These are phyloP conservation scores for Metarhizium robertsii DNA, from an alignment of 2,329 filamentous ascomycete genomes.

Conservation along the genomic window DNA sequence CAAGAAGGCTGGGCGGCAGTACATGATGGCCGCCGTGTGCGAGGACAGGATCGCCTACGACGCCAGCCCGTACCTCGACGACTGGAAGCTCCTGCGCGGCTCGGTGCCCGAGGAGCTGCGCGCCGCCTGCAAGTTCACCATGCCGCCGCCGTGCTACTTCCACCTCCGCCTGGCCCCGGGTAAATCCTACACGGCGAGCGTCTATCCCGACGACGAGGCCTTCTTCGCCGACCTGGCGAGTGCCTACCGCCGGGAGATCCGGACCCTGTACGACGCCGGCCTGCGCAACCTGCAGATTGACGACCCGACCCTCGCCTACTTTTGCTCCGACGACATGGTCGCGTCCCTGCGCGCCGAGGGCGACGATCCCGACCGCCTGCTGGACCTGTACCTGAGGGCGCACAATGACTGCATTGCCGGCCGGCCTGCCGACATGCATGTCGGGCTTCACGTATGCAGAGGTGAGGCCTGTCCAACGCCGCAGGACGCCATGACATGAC, in stretches of 20 bases:
- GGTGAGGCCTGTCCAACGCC: slow-evolving; percentile 12
- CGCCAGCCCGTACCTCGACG: slow-evolving; percentile 32
- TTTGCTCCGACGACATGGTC: slow-evolving; percentile 60
- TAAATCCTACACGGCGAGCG: slow-evolving; percentile 42
- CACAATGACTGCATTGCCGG: slow-evolving; percentile 61
- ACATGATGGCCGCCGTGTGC: slow-evolving; percentile 30
- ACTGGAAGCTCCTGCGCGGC: slow-evolving; percentile 28
- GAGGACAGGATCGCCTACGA: slow-evolving; percentile 32
- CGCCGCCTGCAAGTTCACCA: slow-evolving; percentile 57
- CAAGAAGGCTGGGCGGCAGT: slow-evolving; percentile 27
- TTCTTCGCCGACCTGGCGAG: slow-evolving; percentile 49
- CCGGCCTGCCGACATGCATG: slow-evolving; percentile 55
- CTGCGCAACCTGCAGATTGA: slow-evolving; percentile 51
- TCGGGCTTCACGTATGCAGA: slow-evolving; percentile 56
- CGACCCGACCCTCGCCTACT: slow-evolving; percentile 55
- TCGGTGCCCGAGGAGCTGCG: slow-evolving; percentile 47
- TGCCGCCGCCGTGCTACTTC: slow-evolving; percentile 61
- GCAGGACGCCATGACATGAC: neutral
- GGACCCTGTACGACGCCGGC: slow-evolving; percentile 44
- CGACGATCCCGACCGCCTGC: slow-evolving; percentile 51
- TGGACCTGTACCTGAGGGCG: slow-evolving; percentile 61
- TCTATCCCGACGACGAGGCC: slow-evolving; percentile 41
- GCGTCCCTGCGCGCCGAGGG: slow-evolving; percentile 48
- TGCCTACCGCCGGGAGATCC: slow-evolving; percentile 45
- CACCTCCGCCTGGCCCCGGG: slow-evolving; percentile 43